phyloP scores from a whole-genome alignment of 176 grass and related monocot genomes.

The Melocanna baccifera region DNA sequence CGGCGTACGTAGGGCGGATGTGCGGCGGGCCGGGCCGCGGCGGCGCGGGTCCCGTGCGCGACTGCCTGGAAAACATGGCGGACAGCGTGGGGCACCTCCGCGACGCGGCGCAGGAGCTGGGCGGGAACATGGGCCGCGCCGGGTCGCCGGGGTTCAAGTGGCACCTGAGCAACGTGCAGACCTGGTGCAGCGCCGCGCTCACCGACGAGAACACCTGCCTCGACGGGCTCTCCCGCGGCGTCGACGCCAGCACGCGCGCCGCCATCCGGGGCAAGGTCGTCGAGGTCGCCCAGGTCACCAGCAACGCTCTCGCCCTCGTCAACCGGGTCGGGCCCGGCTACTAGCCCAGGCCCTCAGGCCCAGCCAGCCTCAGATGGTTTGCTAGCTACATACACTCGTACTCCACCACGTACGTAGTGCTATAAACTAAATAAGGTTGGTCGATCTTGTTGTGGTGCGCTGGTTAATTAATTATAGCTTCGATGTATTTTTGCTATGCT shows the following conservation, averaged over 20 bases:
- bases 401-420: neutral
- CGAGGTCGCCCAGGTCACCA: slow-evolving; percentile 84
- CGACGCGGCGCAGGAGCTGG: slow-evolving; percentile 64
- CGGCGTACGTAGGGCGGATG: slow-evolving; percentile 52
- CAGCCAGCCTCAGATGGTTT: neutral
- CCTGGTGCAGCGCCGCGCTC: slow-evolving; percentile 90
- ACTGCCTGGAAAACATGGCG: slow-evolving; percentile 89
- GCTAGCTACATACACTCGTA: neutral
- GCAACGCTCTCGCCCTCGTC: slow-evolving; percentile 89
- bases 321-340: slow-evolving; percentile 46
- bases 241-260: slow-evolving; percentile 47
- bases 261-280: slow-evolving; percentile 76
- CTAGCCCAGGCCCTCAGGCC: slow-evolving; percentile 23
- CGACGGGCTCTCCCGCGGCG: slow-evolving; percentile 56
- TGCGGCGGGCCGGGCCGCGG: neutral
- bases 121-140: slow-evolving; percentile 34
- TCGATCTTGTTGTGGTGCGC: neutral
- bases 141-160: slow-evolving; percentile 59
- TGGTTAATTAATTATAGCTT: neutral
- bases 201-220: slow-evolving; percentile 97
- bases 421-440: neutral
- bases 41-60: slow-evolving; percentile 41
- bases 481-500: neutral
- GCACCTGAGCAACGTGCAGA: slow-evolving; percentile 93
- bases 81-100: slow-evolving; percentile 82